These are phyloP conservation scores for Daldinia concentrica DNA, from an alignment of 495 filamentous ascomycete species.

Conservation along the genomic window DNA sequence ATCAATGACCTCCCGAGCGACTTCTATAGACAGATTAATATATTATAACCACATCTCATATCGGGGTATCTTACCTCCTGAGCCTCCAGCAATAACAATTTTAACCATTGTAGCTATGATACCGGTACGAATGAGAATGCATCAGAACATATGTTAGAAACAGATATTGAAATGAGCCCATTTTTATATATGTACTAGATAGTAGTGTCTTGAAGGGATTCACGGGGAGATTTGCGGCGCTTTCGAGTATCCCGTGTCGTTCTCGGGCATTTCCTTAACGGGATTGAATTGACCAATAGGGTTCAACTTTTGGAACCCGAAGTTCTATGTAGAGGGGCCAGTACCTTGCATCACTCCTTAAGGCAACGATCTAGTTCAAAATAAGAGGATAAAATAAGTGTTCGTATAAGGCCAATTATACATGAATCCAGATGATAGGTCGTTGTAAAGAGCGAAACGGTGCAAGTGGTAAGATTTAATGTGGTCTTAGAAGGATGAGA, in stretches of 20 bases:
- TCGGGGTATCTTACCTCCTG: conserved; percentile 53
- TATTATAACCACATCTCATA: neutral
- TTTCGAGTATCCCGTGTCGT: neutral
- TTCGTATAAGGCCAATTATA: neutral
- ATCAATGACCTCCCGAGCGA: conserved; percentile 65
- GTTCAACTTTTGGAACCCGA: neutral
- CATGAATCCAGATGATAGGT: neutral
- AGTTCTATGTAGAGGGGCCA: neutral
- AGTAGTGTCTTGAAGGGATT: neutral
- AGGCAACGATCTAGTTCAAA: neutral
- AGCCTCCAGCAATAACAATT: conserved; percentile 63
- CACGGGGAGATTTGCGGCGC: neutral
- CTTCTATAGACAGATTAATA: conserved; percentile 48
- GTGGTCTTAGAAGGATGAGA: neutral
- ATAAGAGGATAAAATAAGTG: neutral
- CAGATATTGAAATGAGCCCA: neutral
- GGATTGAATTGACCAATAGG: neutral
- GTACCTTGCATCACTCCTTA: neutral
- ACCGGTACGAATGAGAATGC: neutral
- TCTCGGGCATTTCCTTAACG: conserved; percentile 1
- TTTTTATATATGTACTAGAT: neutral
- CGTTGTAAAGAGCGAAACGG: neutral
- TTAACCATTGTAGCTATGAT: conserved; percentile 58
- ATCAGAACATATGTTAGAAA: neutral
- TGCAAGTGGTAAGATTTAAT: neutral